Base-by-base conservation (phyloP, 495 filamentous ascomycete species). In the Rusavskia elegans region DNA sequence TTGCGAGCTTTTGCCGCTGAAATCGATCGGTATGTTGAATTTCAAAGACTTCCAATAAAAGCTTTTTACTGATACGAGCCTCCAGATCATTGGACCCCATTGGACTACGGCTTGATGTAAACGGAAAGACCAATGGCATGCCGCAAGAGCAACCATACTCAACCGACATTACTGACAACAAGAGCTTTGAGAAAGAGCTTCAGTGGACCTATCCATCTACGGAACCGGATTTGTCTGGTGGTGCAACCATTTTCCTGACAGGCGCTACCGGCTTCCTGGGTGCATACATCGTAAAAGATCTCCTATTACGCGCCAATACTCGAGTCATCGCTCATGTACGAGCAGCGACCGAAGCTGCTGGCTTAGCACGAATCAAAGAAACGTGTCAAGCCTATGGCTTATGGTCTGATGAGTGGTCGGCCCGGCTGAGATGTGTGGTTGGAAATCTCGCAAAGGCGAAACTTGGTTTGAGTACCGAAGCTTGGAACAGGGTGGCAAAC, bases 241-340 rank as follows among this genome's bases (percentile, higher is more conserved):
- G 37, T 50, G 54, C 23, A 66, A 89, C 81, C 0, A 70, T 90
- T 19, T 83, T 98, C 61, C 70, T 96, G 6, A 96, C 92, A 14
- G 92, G 90, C 30, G 87, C 84, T 0, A 96, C 92, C 32, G 90
- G 90, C 9, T 97, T 95, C 70, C 65, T 96, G 7, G 92, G 92
- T 21, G 80, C 85, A 0, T 89, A 85, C 55, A 76, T 96, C 21
- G 71, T 97, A 7, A 74, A 69, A 17, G 86, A 94, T 29, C 64
- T 95, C 10, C 72, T 95, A 0, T 70, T 72, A 13, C 73, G 84
- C 36, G 70, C 68, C 30, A 63, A 59, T 3, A 67, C 79, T 5
- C 83, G 77, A 61, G 74, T 95, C n/a, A 76, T 93, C 45, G 78
- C 80, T 3, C 83, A 87, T 50, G 85, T 96, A 5, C 82, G 90